These are phyloP conservation scores for Elongisporangium anandrum DNA, from an alignment of 352 stramenopile species.

Conservation along the genomic window DNA sequence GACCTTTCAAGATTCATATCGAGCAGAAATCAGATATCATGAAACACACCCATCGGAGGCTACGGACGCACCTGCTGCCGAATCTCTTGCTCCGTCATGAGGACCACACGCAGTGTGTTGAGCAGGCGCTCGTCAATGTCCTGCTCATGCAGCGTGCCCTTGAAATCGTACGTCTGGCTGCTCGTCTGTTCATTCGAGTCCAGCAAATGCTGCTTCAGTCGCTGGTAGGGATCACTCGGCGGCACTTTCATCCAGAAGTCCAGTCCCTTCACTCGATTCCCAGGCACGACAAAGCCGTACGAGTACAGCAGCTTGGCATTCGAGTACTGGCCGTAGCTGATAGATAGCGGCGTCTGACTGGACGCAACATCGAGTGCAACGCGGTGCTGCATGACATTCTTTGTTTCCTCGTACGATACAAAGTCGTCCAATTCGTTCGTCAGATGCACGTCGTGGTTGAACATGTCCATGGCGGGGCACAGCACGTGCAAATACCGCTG, in stretches of 20 bases:
- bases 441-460: constrained; percentile 62
- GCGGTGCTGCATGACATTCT: constrained; percentile 38
- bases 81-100: constrained; percentile 55
- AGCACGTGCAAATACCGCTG: constrained; percentile 45
- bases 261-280: constrained; percentile 35
- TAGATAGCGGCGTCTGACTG: constrained; percentile 29
- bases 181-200: constrained; percentile 49
- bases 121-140: constrained; percentile 58
- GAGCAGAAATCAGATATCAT: background rate
- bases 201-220: constrained; percentile 61
- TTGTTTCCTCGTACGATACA: constrained; percentile 39
- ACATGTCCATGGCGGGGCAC: constrained; percentile 72
- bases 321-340: constrained; percentile 72
- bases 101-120: constrained; percentile 49
- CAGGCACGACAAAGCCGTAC: constrained; percentile 53
- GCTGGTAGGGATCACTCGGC: constrained; percentile 37
- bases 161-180: constrained; percentile 71
- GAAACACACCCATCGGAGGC: background rate
- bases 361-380: constrained; percentile 21
- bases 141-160: constrained; percentile 43
- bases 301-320: constrained; percentile 82
- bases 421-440: constrained; percentile 45
- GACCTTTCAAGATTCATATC: background rate
- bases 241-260: constrained; percentile 78
- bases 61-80: constrained; percentile 28